Percentiles rank a stretch among this genome's conserved stretches.
Conservation (phyloP, 306 rosid genomes). For the Fragaria iinumae region DNA sequence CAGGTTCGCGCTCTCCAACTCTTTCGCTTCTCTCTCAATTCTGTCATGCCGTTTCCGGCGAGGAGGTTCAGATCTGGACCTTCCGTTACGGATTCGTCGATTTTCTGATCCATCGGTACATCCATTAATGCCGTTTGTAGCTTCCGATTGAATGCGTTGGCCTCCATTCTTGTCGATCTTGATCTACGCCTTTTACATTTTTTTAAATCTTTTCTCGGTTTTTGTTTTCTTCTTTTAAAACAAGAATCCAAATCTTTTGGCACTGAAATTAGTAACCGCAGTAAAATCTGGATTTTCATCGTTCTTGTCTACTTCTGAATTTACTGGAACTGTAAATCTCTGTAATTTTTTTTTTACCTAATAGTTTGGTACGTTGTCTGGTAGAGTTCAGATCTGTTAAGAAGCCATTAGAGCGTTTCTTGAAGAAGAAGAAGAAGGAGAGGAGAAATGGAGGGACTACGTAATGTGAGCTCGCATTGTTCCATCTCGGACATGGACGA, state of each 20-base stretch:
- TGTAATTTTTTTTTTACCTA: neutral
- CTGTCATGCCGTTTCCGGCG: neutral
- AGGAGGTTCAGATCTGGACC: slow-evolving; percentile 51
- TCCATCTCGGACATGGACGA: slow-evolving; percentile 84
- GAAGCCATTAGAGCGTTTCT: neutral
- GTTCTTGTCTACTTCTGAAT: neutral
- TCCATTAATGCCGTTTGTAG: neutral
- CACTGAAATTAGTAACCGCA: slow-evolving; percentile 6
- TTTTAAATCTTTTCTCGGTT: neutral
- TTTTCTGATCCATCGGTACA: neutral
- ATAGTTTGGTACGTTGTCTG: neutral
- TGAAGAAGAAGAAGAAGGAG: slow-evolving; percentile 25
- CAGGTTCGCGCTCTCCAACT: slow-evolving; percentile 36
- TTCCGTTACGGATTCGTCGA: neutral
- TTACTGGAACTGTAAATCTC: neutral
- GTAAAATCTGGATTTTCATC: neutral
- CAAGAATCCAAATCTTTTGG: neutral
- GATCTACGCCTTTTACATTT: slow-evolving; percentile 36
- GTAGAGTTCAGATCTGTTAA: neutral
- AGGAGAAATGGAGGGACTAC: slow-evolving; percentile 68
- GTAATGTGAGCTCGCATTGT: slow-evolving; percentile 65
- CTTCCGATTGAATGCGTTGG: slow-evolving; percentile 1
- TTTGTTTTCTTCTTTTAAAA: neutral
- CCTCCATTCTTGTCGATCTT: slow-evolving; percentile 35
- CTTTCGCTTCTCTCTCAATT: neutral